These are phyloP conservation scores for Trichocladium uniseriatum DNA, from an alignment of 495 filamentous ascomycete species.

Conservation along the genomic window DNA sequence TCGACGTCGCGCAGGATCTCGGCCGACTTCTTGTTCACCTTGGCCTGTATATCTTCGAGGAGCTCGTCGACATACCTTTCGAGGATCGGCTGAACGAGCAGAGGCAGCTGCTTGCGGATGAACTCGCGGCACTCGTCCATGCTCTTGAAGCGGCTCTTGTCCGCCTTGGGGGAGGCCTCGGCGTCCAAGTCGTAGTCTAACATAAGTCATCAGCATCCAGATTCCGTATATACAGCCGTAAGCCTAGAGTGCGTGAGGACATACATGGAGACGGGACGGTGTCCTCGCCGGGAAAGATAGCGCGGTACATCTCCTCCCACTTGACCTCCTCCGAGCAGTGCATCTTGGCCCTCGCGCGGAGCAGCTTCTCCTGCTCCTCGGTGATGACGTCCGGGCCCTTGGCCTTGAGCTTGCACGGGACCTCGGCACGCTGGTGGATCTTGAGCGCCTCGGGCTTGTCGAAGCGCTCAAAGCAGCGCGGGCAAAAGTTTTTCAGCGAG, in stretches of 20 bases:
- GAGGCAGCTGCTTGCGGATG: constrained; percentile 15
- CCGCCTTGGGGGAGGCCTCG: neutral
- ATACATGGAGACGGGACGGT: constrained; percentile 22
- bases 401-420: constrained; percentile 23
- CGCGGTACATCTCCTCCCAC: constrained; percentile 25
- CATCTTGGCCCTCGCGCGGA: constrained; percentile 17
- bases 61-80: constrained; percentile 19
- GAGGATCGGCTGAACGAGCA: constrained; percentile 11
- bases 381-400: constrained; percentile 16
- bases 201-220: neutral
- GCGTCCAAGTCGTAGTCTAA: constrained; percentile 14
- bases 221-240: no score
- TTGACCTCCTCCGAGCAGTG: constrained; percentile 19
- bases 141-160: constrained; percentile 5
- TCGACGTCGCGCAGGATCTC: constrained; percentile 16
- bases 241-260: no score
- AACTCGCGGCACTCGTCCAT: constrained; percentile 15
- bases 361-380: constrained; percentile 23
- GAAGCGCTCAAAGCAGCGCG: constrained; percentile 33
- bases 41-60: constrained; percentile 11
- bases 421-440: constrained; percentile 30
- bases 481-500: constrained; percentile 29
- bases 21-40: constrained; percentile 11
- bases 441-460: constrained; percentile 28
- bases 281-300: constrained; percentile 18